phyloP scores from a whole-genome alignment of 371 early-diverging fungal genomes.

The Mortierella sp. region DNA sequence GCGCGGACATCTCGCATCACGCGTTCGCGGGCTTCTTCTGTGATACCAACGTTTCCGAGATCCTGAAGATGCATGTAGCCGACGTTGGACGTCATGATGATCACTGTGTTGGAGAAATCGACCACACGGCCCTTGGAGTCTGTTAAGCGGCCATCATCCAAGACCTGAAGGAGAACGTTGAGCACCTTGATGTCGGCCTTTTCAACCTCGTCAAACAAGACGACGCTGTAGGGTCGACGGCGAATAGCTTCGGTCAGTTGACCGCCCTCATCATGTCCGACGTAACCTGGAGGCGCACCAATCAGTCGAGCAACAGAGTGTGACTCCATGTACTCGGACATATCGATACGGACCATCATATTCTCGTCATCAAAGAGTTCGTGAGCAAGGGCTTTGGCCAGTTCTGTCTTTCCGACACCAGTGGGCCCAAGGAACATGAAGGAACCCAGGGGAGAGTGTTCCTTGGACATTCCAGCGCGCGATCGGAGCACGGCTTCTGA shows the following conservation, averaged over 20 bases:
- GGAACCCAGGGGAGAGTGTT: slow-evolving; percentile 81
- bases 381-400: slow-evolving; percentile 89
- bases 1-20: slow-evolving; percentile 79
- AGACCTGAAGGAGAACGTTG: slow-evolving; percentile 83
- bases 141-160: slow-evolving; percentile 92
- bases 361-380: slow-evolving; percentile 92
- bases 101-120: slow-evolving; percentile 92
- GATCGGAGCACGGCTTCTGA: slow-evolving; percentile 78
- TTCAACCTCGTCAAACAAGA: slow-evolving; percentile 94
- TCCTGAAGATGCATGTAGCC: slow-evolving; percentile 77
- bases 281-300: slow-evolving; percentile 92
- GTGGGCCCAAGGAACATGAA: slow-evolving; percentile 95
- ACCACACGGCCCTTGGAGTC: slow-evolving; percentile 89
- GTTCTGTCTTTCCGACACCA: slow-evolving; percentile 92
- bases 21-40: slow-evolving; percentile 60
- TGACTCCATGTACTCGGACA: slow-evolving; percentile 90
- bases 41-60: slow-evolving; percentile 58
- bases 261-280: slow-evolving; percentile 89
- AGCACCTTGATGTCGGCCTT: slow-evolving; percentile 85
- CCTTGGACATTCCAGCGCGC: slow-evolving; percentile 56
- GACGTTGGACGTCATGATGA: slow-evolving; percentile 92
- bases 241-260: slow-evolving; percentile 91
- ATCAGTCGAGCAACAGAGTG: slow-evolving; percentile 82
- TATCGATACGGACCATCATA: slow-evolving; percentile 90
- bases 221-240: slow-evolving; percentile 90